These are phyloP conservation scores for Sugiyamaella paludigena DNA, from an alignment of 1,139 yeast genomes.

Conservation along the genomic window DNA sequence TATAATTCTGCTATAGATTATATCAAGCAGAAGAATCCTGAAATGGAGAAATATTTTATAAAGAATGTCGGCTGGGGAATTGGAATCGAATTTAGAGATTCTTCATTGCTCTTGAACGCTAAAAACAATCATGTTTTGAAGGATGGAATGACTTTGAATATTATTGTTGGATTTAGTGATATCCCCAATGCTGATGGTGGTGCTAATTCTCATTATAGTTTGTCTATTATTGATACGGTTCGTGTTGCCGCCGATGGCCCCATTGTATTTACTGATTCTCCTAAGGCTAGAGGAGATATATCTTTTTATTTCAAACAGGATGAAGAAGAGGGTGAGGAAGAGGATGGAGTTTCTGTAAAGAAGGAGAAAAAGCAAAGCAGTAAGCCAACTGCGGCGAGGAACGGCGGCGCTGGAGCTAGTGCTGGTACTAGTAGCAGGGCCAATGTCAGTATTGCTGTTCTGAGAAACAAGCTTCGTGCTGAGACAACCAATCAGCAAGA, in stretches of 20 bases:
- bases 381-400: conserved; percentile 30
- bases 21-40: conserved; percentile 57
- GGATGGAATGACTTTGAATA: conserved; percentile 72
- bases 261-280: conserved; percentile 66
- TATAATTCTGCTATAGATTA: conserved; percentile 62
- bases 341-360: conserved; percentile 21
- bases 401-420: conserved; percentile 11
- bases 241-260: conserved; percentile 64
- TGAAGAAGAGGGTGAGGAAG: conserved; percentile 43
- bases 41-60: conserved; percentile 61
- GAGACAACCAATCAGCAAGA: conserved; percentile 65
- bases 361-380: conserved; percentile 18
- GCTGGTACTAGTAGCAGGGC: conserved; percentile 2
- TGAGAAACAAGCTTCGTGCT: conserved; percentile 77
- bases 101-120: conserved; percentile 66
- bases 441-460: conserved; percentile 39
- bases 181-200: conserved; percentile 47
- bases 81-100: conserved; percentile 89
- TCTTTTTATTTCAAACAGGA: conserved; percentile 86
- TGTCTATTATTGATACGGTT: conserved; percentile 80
- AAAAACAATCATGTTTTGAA: conserved; percentile 68
- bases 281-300: conserved; percentile 69
- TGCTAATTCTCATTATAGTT: conserved; percentile 56
- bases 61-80: conserved; percentile 87
- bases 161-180: conserved; percentile 75